Evolutionary conservation across 2,329 filamentous ascomycete species (phyloP).

Genomic region (Penicillium sclerotigenum): DNA sequence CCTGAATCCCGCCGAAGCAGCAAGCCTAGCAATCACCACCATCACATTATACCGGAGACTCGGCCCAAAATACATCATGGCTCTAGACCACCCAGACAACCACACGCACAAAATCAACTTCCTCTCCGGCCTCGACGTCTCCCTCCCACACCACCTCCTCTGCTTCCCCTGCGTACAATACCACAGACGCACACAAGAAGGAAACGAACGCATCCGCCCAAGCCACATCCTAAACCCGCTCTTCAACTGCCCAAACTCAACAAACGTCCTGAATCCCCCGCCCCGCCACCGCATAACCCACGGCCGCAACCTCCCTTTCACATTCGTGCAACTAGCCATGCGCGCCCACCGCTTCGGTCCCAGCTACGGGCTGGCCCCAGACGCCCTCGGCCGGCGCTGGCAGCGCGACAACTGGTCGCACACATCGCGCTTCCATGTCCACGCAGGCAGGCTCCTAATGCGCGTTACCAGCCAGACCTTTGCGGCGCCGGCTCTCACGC

Average conservation of each 20-base stretch:
- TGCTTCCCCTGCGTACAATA: slow-evolving; percentile 58
- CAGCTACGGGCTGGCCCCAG: slow-evolving; percentile 47
- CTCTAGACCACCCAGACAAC: slow-evolving; percentile 45
- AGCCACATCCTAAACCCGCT: slow-evolving; percentile 55
- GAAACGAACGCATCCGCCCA: slow-evolving; percentile 53
- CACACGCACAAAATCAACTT: slow-evolving; percentile 49
- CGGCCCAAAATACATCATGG: slow-evolving; percentile 40
- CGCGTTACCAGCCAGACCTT: slow-evolving; percentile 56
- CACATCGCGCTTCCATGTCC: slow-evolving; percentile 53
- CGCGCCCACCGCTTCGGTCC: slow-evolving; percentile 50
- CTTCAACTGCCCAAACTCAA: slow-evolving; percentile 54
- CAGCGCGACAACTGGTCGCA: slow-evolving; percentile 55
- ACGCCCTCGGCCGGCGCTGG: slow-evolving; percentile 54
- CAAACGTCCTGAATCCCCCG: slow-evolving; percentile 46
- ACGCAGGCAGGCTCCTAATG: slow-evolving; percentile 55
- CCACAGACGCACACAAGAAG: slow-evolving; percentile 53
- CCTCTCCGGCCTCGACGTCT: slow-evolving; percentile 50
- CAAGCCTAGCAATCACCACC: slow-evolving; percentile 50
- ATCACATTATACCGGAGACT: slow-evolving; percentile 47
- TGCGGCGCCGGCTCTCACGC: slow-evolving; percentile 51
- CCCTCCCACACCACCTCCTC: slow-evolving; percentile 55
- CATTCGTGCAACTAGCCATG: slow-evolving; percentile 57
- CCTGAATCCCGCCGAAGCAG: slow-evolving; percentile 47
- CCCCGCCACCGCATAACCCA: slow-evolving; percentile 55
- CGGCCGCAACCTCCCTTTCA: slow-evolving; percentile 55